phyloP scores from a whole-genome alignment of 2,329 filamentous ascomycete species.

The Neonectria neomacrospora region DNA sequence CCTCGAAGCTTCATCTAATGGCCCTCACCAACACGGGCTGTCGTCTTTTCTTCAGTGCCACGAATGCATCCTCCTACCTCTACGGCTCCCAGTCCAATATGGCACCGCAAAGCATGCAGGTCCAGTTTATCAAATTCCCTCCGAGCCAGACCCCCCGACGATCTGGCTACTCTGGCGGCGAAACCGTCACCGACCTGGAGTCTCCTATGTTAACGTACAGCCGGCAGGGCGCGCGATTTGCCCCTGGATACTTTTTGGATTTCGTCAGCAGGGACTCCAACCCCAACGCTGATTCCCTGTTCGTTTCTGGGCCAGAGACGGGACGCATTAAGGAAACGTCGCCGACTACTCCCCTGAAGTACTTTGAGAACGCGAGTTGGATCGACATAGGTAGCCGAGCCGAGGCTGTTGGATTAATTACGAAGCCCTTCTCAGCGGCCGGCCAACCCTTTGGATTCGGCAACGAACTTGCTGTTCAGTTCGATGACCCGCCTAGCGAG shows the following conservation, averaged over 20 bases:
- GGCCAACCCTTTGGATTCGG: constrained; percentile 81
- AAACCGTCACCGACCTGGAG: constrained; percentile 58
- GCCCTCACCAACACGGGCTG: constrained; percentile 91
- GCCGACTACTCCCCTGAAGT: constrained; percentile 65
- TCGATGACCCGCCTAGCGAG: constrained; percentile 83
- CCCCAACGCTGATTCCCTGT: constrained; percentile 74
- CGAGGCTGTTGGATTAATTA: constrained; percentile 83
- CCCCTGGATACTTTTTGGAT: constrained; percentile 92
- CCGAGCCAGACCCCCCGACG: constrained; percentile 59
- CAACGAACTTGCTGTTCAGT: constrained; percentile 96
- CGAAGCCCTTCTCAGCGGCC: constrained; percentile 76
- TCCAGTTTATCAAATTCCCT: constrained; percentile 96
- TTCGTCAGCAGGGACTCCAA: constrained; percentile 75
- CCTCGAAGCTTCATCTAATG: constrained; percentile 87
- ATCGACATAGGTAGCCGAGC: constrained; percentile 78
- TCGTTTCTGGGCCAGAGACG: constrained; percentile 88
- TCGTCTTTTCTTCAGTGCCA: constrained; percentile 91
- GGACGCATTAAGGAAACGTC: constrained; percentile 78
- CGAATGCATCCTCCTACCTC: constrained; percentile 76
- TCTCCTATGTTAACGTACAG: constrained; percentile 62
- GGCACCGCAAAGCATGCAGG: constrained; percentile 93
- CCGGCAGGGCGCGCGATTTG: constrained; percentile 69
- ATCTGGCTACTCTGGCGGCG: constrained; percentile 48
- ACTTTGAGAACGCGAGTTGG: constrained; percentile 84
- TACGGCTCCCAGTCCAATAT: constrained; percentile 68